Evolutionary conservation across 2,329 filamentous ascomycete genomes (phyloP).

Genomic region (Cordyceps militaris): DNA sequence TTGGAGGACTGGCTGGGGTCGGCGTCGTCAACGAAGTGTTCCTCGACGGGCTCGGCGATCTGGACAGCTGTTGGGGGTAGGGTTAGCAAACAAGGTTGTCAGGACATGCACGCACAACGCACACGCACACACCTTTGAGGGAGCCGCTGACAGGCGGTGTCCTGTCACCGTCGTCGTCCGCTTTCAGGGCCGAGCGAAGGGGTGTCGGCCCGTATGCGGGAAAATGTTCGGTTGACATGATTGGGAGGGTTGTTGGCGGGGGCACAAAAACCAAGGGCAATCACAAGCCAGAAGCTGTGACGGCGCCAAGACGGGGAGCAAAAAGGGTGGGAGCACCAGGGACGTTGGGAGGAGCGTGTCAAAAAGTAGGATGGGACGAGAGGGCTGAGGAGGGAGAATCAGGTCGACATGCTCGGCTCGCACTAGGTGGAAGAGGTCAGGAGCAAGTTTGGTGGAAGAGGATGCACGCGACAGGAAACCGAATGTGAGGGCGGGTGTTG

Average conservation of each 20-base stretch:
- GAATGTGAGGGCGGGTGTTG: conserved; percentile 2
- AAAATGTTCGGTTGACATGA: conserved; percentile 7
- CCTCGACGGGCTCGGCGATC: conserved; percentile 45
- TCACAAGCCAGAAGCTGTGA: conserved; percentile 13
- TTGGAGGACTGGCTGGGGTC: conserved; percentile 23
- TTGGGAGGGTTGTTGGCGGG: background rate
- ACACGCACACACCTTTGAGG: conserved; percentile 36
- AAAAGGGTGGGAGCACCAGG: conserved; percentile 6
- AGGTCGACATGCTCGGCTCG: background rate
- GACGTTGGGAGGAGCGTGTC: background rate
- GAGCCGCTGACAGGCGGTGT: conserved; percentile 30
- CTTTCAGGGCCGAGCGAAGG: conserved; percentile 38
- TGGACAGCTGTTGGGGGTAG: conserved; percentile 39
- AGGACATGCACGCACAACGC: background rate
- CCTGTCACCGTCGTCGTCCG: conserved; percentile 34
- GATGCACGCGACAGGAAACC: conserved; percentile 10
- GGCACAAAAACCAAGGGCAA: background rate
- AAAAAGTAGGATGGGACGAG: background rate
- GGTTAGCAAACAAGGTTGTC: background rate
- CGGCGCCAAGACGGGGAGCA: conserved; percentile 17
- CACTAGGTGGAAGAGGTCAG: background rate
- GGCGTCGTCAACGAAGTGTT: conserved; percentile 25
- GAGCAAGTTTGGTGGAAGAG: background rate
- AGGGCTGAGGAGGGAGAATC: background rate
- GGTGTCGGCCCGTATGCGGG: conserved; percentile 20